phyloP scores from a whole-genome alignment of 1,139 yeast species.

The Starmera stellimalicola region DNA sequence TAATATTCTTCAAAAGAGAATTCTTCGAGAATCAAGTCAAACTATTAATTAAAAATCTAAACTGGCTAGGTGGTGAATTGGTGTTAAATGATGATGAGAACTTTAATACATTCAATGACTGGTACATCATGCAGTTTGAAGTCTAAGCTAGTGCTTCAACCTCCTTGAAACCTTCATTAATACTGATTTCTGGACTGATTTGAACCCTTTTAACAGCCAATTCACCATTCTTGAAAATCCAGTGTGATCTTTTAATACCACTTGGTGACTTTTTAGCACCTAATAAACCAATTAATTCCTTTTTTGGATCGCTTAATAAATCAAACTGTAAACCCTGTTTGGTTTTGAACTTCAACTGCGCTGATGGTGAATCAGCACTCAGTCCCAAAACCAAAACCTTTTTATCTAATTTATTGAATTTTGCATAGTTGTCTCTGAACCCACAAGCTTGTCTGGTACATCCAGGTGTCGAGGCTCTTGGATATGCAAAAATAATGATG shows the following conservation, averaged over 20 bases:
- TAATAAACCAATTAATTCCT: constrained; percentile 55
- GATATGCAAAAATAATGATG: constrained; percentile 70
- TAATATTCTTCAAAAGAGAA: constrained; percentile 13
- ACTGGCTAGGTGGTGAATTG: constrained; percentile 18
- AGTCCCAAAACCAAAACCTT: constrained; percentile 55
- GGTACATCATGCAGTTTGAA: constrained; percentile 21
- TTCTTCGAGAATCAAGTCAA: constrained; percentile 17
- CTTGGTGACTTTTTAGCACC: constrained; percentile 71
- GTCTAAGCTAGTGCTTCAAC: constrained; percentile 23
- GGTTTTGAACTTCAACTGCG: constrained; percentile 66
- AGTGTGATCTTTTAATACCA: constrained; percentile 81
- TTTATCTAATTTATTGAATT: constrained; percentile 33
- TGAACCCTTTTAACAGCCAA: constrained; percentile 54
- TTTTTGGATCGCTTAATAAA: constrained; percentile 68
- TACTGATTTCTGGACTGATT: constrained; percentile 74
- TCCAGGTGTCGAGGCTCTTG: constrained; percentile 92
- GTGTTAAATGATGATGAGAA: constrained; percentile 12
- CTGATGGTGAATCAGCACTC: constrained; percentile 63
- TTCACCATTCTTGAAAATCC: constrained; percentile 77
- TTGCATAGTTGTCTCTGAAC: constrained; percentile 57
- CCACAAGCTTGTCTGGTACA: constrained; percentile 93
- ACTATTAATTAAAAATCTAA: constrained; percentile 15
- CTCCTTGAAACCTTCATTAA: constrained; percentile 50
- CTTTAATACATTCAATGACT: constrained; percentile 15
- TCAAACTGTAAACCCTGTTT: constrained; percentile 69